Evolutionary conservation across 345 rosid species (phyloP).

Genomic region (Corymbia maculata): DNA sequence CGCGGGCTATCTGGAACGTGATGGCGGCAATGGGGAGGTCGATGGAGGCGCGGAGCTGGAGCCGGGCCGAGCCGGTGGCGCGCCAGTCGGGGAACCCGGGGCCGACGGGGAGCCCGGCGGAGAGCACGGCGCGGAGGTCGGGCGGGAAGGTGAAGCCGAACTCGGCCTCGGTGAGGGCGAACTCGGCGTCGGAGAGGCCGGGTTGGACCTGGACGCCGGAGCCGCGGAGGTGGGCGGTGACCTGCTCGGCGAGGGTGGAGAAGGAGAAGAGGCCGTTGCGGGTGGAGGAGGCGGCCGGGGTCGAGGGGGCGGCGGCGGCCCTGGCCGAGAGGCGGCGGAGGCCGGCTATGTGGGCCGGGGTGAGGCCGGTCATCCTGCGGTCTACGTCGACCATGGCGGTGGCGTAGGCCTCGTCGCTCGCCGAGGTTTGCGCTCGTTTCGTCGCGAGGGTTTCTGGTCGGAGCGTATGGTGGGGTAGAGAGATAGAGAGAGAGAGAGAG

Average conservation of each 20-base stretch:
- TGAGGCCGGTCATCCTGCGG: slow-evolving; percentile 85
- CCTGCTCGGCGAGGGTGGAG: slow-evolving; percentile 66
- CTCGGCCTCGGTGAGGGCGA: slow-evolving; percentile 84
- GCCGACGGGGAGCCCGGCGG: slow-evolving; percentile 81
- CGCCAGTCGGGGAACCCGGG: slow-evolving; percentile 98
- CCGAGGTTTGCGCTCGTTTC: background rate
- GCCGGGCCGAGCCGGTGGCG: slow-evolving; percentile 47
- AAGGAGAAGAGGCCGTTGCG: slow-evolving; percentile 71
- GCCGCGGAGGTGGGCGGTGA: slow-evolving; percentile 52
- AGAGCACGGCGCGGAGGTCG: slow-evolving; percentile 78
- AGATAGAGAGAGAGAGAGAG: background rate
- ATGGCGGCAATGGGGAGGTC: slow-evolving; percentile 92
- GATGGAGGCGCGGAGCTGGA: slow-evolving; percentile 69
- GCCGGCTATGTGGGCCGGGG: slow-evolving; percentile 86
- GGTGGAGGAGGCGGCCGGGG: slow-evolving; percentile 32
- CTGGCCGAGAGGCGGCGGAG: slow-evolving; percentile 93
- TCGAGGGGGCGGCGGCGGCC: slow-evolving; percentile 62
- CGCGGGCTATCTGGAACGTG: slow-evolving; percentile 78
- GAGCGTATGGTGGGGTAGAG: background rate
- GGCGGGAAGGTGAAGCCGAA: slow-evolving; percentile 92
- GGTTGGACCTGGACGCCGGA: slow-evolving; percentile 74
- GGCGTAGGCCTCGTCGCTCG: background rate
- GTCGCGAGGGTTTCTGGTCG: background rate
- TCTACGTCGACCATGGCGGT: slow-evolving; percentile 90
- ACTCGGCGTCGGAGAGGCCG: slow-evolving; percentile 78